These are phyloP conservation scores for Sarocladium brachiariae DNA, from an alignment of 2,329 filamentous ascomycete species.

Conservation along the genomic window DNA sequence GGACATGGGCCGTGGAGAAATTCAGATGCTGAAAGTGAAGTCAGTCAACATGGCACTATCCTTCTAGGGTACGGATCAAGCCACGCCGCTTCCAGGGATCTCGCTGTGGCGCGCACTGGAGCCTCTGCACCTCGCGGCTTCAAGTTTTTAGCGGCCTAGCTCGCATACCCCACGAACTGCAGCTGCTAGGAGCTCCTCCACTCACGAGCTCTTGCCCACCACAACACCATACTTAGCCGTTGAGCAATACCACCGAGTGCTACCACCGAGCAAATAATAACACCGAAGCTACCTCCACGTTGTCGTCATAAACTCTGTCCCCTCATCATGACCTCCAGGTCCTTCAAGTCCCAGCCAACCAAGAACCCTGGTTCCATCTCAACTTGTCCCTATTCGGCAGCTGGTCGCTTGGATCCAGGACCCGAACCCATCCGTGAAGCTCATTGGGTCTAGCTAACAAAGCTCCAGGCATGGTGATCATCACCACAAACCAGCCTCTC, in stretches of 20 bases:
- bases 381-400: neutral
- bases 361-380: neutral
- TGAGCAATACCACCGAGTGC: too few species aligned
- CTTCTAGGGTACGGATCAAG: neutral
- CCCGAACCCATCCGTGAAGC: neutral
- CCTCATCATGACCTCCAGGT: neutral
- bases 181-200: too few species aligned
- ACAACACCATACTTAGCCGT: too few species aligned
- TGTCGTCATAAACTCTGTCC: neutral
- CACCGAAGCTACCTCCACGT: neutral
- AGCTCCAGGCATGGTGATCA: neutral
- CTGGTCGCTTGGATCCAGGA: neutral
- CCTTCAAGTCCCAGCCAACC: neutral
- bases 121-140: neutral
- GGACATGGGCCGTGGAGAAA: too few species aligned
- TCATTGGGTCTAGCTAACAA: neutral
- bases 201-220: too few species aligned
- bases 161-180: neutral
- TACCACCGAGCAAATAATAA: too few species aligned
- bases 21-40: too few species aligned
- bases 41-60: too few species aligned
- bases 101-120: neutral
- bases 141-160: neutral
- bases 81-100: neutral
- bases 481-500: neutral